Percentiles rank a stretch among this genome's conserved stretches.
phyloP scores from a whole-genome alignment of 2,329 filamentous ascomycete species.

The Xylaria sp. region DNA sequence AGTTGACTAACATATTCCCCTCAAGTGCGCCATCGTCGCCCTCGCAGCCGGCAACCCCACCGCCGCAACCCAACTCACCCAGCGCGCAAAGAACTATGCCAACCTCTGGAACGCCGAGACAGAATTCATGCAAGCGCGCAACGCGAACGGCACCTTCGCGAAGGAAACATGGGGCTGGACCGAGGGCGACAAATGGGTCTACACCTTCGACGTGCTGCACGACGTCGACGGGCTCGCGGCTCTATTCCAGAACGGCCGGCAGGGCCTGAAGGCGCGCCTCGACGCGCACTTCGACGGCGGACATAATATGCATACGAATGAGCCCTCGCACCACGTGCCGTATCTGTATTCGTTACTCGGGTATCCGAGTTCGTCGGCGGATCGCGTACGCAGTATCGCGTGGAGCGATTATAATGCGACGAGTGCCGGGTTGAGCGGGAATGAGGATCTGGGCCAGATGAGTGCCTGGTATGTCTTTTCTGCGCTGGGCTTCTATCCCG shows the following conservation, averaged over 20 bases:
- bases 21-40: slow-evolving; percentile 36
- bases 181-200: slow-evolving; percentile 46
- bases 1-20: not conserved
- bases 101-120: slow-evolving; percentile 40
- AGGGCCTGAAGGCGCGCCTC: slow-evolving; percentile 38
- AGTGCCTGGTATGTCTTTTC: slow-evolving; percentile 46
- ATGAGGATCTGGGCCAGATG: slow-evolving; percentile 47
- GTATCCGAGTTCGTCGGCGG: slow-evolving; percentile 35
- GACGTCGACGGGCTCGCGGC: slow-evolving; percentile 38
- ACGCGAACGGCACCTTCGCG: slow-evolving; percentile 42
- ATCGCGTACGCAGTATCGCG: slow-evolving; percentile 35
- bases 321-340: slow-evolving; percentile 44
- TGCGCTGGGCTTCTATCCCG: slow-evolving; percentile 43
- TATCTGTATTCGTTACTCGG: slow-evolving; percentile 43
- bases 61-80: slow-evolving; percentile 30
- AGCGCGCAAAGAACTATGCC: slow-evolving; percentile 38
- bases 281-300: slow-evolving; percentile 41
- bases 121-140: slow-evolving; percentile 44
- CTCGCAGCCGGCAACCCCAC: slow-evolving; percentile 33
- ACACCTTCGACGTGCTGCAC: slow-evolving; percentile 46
- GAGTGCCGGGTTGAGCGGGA: slow-evolving; percentile 40
- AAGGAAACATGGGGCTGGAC: slow-evolving; percentile 42
- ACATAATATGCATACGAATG: slow-evolving; percentile 44
- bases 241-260: slow-evolving; percentile 35
- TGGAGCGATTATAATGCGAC: slow-evolving; percentile 42